A percentile compares a stretch with the other conserved stretches of the same genome.
These are phyloP conservation scores for Strigomonas culicis DNA, from an alignment of 208 protist species.

Conservation along the genomic window DNA sequence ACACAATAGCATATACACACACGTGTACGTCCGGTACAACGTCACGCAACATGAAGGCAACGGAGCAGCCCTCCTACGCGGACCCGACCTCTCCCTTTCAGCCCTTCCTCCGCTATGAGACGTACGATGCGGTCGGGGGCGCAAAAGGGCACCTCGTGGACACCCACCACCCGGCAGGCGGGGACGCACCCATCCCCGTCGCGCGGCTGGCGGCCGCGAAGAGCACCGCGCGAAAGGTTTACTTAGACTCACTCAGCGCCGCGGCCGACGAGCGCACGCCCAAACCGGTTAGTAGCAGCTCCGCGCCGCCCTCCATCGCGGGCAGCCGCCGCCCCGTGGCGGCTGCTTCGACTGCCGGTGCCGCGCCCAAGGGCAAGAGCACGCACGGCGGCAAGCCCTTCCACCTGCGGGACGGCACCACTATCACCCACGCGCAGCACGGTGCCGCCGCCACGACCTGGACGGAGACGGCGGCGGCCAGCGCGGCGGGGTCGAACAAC, in stretches of 20 bases:
- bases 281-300: too few relatives aligned
- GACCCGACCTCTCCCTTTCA: too few relatives aligned
- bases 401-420: neutral
- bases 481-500: neutral
- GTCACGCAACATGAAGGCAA: too few relatives aligned
- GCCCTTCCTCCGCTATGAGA: conserved; percentile 1
- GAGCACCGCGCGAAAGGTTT: conserved; percentile 21
- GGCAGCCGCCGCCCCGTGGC: too few relatives aligned
- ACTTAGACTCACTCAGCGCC: neutral
- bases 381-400: neutral
- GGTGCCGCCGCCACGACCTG: neutral
- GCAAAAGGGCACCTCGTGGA: too few relatives aligned
- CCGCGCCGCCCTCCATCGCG: neutral
- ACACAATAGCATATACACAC: too few relatives aligned
- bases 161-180: too few relatives aligned
- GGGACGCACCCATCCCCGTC: conserved; percentile 17
- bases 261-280: neutral
- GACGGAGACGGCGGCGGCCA: neutral
- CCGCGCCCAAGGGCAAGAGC: neutral
- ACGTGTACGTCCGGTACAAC: too few relatives aligned
- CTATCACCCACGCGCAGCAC: neutral
- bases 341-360: too few relatives aligned
- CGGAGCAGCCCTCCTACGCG: too few relatives aligned
- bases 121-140: neutral
- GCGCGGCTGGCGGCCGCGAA: conserved; percentile 21